Percentiles rank a stretch among this genome's conserved stretches.
phyloP scores from a whole-genome alignment of 352 stramenopile genomes.

The Thalassiosira exigua region DNA sequence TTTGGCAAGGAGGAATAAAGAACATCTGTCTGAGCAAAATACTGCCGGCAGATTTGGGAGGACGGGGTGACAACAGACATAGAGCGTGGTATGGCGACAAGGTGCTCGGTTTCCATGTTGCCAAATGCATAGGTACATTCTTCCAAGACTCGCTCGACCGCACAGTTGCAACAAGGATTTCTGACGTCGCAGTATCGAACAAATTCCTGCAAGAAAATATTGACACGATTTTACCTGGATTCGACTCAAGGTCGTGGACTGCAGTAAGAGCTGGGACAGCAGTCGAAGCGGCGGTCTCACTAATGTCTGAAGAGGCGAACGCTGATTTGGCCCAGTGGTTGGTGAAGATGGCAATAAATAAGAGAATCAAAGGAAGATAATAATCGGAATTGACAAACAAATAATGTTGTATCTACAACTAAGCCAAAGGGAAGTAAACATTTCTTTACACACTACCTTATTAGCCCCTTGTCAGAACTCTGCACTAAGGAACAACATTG shows the following conservation, averaged over 20 bases:
- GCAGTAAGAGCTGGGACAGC: constrained; percentile 8
- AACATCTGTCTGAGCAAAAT: neutral
- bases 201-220: constrained; percentile 18
- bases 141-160: constrained; percentile 34
- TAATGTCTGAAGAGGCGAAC: constrained; percentile 4
- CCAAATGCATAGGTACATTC: constrained; percentile 3
- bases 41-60: constrained; percentile 23
- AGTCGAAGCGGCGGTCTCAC: constrained; percentile 24
- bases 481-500: neutral
- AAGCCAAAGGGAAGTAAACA: too few relatives aligned
- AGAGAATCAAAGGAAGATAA: constrained; percentile 1
- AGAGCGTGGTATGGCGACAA: constrained; percentile 34
- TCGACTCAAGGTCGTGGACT: constrained; percentile 1
- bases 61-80: constrained; percentile 29
- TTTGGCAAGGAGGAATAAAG: constrained; percentile 1
- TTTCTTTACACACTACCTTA: too few relatives aligned
- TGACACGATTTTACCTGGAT: constrained; percentile 16
- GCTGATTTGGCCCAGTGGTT: constrained; percentile 28
- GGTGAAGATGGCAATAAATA: constrained; percentile 26
- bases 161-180: constrained; percentile 32
- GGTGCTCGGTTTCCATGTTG: constrained; percentile 12
- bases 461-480: neutral
- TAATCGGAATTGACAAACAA: neutral
- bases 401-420: too few relatives aligned
- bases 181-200: constrained; percentile 20